Base-by-base conservation (phyloP, 108 stramenopile species). In the Cyclotella sp. region DNA sequence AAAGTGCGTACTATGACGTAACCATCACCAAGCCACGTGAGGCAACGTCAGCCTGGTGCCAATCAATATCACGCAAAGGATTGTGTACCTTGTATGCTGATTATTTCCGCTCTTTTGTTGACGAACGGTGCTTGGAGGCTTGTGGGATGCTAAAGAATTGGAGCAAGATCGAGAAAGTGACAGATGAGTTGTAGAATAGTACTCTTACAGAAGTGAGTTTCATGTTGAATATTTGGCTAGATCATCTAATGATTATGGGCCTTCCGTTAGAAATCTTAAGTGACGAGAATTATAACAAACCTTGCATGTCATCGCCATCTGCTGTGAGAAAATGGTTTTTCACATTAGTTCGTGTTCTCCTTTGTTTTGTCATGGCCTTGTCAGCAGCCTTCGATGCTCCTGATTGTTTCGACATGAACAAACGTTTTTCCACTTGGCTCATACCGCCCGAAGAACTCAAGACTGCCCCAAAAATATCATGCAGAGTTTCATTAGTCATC, bases 21-120 rank as follows among this genome's bases (percentile, higher is more conserved):
- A 95, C 94, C 0, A 92, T 95, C 54, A 95, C 90, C 47, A 95
- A 95, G 79, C 94, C 94, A 22, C 82, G 94, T 0, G 76, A 83
- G 51, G 79, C 91, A 11, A 81, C 81, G 0, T 61, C 84, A 60
- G 94, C 88, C 7, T 95, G 94, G 94, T 95, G 94, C 81, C 94
- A 95, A 69, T 84, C 89, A 16, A 90, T 91, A 66, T 88, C 94
- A 11, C 89, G 94, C 3, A 90, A 84, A 63, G 94, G 94, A 26
- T 78, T 95, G 30, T 95, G 94, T 66, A 84, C 86, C 4, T 66
- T 95, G 30, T 95, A 91, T 65, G 88, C 89, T 15, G 89, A 90
- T 65, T 95, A 91, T 76, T 92, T 95, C 76, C 90, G 94, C 39
- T 82, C 87, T 28, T 87, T 88, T 14, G 82, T 68, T 34, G 90